Evolutionary conservation across 495 filamentous ascomycete species (phyloP), one percentile per base, ranked within the genome.

Genomic region (Cairneyella variabilis): DNA sequence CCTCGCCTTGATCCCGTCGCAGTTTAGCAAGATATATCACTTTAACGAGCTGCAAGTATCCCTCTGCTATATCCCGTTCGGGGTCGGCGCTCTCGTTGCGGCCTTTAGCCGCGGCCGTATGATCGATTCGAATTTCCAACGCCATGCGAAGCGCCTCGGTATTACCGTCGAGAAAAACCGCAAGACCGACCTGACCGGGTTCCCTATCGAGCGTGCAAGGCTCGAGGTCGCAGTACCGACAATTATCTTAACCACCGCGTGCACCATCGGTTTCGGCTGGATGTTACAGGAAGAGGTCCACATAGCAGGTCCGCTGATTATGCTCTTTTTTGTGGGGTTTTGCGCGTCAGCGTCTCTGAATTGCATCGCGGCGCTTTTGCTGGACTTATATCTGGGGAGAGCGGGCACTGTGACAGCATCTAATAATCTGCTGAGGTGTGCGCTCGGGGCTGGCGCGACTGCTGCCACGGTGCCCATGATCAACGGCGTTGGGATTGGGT

Each of bases 151-250:
- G 20, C 59, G 57, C 1, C 61, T 69, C 4, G 69, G 69, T 12
- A 64, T 83, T 16, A 62, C 73, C 0, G 51, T 77, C 37, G 66
- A 76, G 22, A 72, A 70, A 16, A 72, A 66, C 18, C 70, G 72
- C 2, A 63, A 72, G 48, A 66, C 72, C 10, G 71, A 83, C 44
- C 63, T 85, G 38, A 53, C 54, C 0, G 63, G 66, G 12, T 87
- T 86, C 34, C 83, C 84, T 2, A 80, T 88, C 53, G 85, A 88
- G 61, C 69, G 71, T 18, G 82, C 82, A 1, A 72, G 84, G 17
- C 72, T 86, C 10, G 66, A 82, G 53, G 69, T 82, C 20, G 43
- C 9, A 9, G 8, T 46, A 11, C 43, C 43, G 8, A 26, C 28
- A 14, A 32, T 32, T 32, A 32, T 32, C 28, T 32, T 32, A 32